phyloP scores from a whole-genome alignment of 1,284 basidiomycete genomes.

The Malassezia restricta region DNA sequence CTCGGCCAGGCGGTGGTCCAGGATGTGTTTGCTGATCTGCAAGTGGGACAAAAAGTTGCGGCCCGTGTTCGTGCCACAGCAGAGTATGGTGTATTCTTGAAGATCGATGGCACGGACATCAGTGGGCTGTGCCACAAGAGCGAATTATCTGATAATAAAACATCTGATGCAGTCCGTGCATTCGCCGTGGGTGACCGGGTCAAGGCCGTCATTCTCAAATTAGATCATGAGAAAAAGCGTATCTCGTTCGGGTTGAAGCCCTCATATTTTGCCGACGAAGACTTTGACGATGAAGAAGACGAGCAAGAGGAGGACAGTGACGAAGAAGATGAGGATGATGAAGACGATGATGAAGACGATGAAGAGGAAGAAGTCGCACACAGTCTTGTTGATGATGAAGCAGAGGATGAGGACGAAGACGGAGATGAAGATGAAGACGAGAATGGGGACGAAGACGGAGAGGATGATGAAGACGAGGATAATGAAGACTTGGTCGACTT shows the following conservation, averaged over 20 bases:
- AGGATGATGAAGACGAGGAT: background rate
- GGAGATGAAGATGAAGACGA: background rate
- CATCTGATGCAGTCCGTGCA: slow-evolving; percentile 59
- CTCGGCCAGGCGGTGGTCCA: background rate
- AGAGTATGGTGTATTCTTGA: slow-evolving; percentile 81
- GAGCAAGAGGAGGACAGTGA: slow-evolving; percentile 49
- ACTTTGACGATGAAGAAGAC: slow-evolving; percentile 40
- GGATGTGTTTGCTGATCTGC: slow-evolving; percentile 21
- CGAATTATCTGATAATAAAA: slow-evolving; percentile 20
- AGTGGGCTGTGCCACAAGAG: slow-evolving; percentile 81
- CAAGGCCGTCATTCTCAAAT: slow-evolving; percentile 62
- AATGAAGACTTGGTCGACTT: background rate
- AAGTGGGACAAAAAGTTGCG: slow-evolving; percentile 45
- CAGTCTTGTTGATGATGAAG: background rate
- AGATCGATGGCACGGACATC: slow-evolving; percentile 68
- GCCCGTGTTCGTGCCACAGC: slow-evolving; percentile 53
- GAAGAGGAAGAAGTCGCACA: slow-evolving; percentile 48
- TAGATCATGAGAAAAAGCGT: slow-evolving; percentile 63
- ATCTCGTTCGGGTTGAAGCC: slow-evolving; percentile 82
- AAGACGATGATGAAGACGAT: slow-evolving; percentile 51
- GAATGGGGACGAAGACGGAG: background rate
- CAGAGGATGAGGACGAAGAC: background rate
- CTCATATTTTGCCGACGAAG: slow-evolving; percentile 58
- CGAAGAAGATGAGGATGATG: slow-evolving; percentile 22
- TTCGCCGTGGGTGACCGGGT: slow-evolving; percentile 80